phyloP scores from a whole-genome alignment of 2,329 filamentous ascomycete species.

The Exophiala sp. region DNA sequence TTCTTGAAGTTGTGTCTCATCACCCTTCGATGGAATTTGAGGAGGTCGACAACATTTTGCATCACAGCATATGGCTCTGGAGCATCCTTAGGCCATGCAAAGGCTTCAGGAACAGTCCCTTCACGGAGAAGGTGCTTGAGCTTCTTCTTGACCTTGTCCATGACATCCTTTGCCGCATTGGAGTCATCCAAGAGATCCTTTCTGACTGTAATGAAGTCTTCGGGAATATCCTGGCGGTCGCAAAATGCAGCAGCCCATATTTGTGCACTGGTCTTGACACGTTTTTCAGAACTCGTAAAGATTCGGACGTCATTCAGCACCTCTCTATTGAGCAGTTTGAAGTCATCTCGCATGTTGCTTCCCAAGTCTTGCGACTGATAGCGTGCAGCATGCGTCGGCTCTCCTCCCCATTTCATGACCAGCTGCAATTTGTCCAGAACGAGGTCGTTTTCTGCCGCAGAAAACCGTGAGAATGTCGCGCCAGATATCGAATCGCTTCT shows the following conservation, averaged over 20 bases:
- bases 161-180: constrained; percentile 97
- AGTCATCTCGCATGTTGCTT: constrained; percentile 91
- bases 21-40: constrained; percentile 94
- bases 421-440: constrained; percentile 94
- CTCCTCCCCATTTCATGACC: constrained; percentile 98
- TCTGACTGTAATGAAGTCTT: constrained; percentile 82
- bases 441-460: constrained; percentile 86
- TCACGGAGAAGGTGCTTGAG: constrained; percentile 87
- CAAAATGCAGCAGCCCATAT: constrained; percentile 92
- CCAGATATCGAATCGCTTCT: constrained; percentile 83
- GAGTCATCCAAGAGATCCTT: constrained; percentile 96
- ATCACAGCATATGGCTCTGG: constrained; percentile 93
- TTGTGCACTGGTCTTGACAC: constrained; percentile 89
- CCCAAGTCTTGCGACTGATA: constrained; percentile 96
- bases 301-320: constrained; percentile 89
- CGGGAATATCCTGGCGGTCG: constrained; percentile 76
- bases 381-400: constrained; percentile 93
- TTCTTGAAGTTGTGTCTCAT: constrained; percentile 93
- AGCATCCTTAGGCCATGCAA: constrained; percentile 94
- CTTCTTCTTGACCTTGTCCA: constrained; percentile 99
- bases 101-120: constrained; percentile 90
- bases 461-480: constrained; percentile 88
- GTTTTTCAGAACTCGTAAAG: constrained; percentile 91
- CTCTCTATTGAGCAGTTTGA: constrained; percentile 87
- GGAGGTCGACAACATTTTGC: constrained; percentile 84